Base-by-base conservation (phyloP, 108 stramenopile genomes). In the Fragilariopsis cylindrus region DNA sequence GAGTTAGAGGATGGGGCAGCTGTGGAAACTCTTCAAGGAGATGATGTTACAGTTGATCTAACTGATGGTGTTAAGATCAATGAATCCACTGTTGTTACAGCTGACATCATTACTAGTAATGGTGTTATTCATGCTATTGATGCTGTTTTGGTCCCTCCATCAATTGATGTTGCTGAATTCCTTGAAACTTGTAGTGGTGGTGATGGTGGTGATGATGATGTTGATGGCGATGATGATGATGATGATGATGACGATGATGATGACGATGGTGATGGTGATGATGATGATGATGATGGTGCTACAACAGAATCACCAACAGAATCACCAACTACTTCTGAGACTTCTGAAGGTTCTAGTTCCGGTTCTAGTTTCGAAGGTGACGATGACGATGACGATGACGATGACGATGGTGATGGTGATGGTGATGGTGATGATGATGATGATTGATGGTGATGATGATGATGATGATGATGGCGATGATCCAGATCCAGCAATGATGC, bases 81-180 rank as follows among this genome's bases (percentile, higher is more conserved):
- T 30, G 30, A 30, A 0, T 30, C 30, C 0, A 30, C 30, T 30
- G 30, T 30, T 21, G 1, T 21, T 30, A 30, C 30, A 30, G 9
- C 62, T 0, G 62, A 63, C 45, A 13, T 15, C 4, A 5, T 41
- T 15, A 15, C 43, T n/a, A n/a, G 15, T 3, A 63, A 63, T n/a
- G 62, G 62, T 47, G 62, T 63, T 2, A 4, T 63, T 43, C 62
- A 63, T n/a, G n/a, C 0, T 44, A 43, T 63, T 12, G 62, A 63
- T 7, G n/a, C 3, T 7, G 62, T 63, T 63, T 2, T 63, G 12
- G 4, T 43, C 15, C 62, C 62, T 8, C 4, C 8, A 4, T 63
- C 30, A 30, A 30, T 30, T 30, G 30, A 30, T 30, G 30, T 30
- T 30, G 30, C 30, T 30, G 30, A 30, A 30, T 30, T 30, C 30